These are phyloP conservation scores for Nigrospora osmanthi DNA, from an alignment of 2,329 filamentous ascomycete genomes.

Conservation along the genomic window DNA sequence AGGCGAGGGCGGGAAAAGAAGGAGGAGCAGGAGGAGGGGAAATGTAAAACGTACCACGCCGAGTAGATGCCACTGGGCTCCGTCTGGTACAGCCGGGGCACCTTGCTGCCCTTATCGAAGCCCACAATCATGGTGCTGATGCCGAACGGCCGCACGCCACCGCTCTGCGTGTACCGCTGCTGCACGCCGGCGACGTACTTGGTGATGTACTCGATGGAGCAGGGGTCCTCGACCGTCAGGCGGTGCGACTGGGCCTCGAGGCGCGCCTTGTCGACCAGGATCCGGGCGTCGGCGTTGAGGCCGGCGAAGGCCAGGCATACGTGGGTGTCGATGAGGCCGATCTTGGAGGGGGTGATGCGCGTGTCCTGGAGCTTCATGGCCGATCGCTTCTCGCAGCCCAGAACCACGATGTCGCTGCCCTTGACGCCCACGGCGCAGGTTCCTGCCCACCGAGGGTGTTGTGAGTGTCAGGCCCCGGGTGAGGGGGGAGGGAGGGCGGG, in stretches of 20 bases:
- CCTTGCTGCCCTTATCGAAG: slow-evolving; percentile 90
- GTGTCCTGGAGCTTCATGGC: slow-evolving; percentile 99
- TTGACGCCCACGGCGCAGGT: slow-evolving; percentile 98
- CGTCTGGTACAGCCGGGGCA: slow-evolving; percentile 90
- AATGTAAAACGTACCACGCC: slow-evolving; percentile 65
- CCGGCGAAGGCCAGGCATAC: slow-evolving; percentile 96
- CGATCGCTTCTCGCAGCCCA: slow-evolving; percentile 97
- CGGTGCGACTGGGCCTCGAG: slow-evolving; percentile 96
- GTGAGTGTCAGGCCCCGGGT: slow-evolving; percentile 13
- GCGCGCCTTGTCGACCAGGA: slow-evolving; percentile 95
- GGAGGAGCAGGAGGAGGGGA: neutral
- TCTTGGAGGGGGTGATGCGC: slow-evolving; percentile 97
- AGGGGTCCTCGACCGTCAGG: slow-evolving; percentile 92
- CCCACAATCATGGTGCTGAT: slow-evolving; percentile 97
- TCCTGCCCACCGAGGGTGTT: slow-evolving; percentile 43
- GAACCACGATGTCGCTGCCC: slow-evolving; percentile 85
- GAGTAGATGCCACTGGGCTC: slow-evolving; percentile 99
- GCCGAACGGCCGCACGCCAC: slow-evolving; percentile 96
- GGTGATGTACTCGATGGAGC: slow-evolving; percentile 98
- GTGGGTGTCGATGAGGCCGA: slow-evolving; percentile 90
- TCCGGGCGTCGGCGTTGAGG: slow-evolving; percentile 94
- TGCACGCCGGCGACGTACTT: slow-evolving; percentile 98
- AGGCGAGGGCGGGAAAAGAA: neutral
- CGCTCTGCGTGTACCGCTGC: slow-evolving; percentile 97
- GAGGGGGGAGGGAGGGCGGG: neutral